phyloP scores from a whole-genome alignment of 768 basidiomycete species.

The Leccinellum albellum region DNA sequence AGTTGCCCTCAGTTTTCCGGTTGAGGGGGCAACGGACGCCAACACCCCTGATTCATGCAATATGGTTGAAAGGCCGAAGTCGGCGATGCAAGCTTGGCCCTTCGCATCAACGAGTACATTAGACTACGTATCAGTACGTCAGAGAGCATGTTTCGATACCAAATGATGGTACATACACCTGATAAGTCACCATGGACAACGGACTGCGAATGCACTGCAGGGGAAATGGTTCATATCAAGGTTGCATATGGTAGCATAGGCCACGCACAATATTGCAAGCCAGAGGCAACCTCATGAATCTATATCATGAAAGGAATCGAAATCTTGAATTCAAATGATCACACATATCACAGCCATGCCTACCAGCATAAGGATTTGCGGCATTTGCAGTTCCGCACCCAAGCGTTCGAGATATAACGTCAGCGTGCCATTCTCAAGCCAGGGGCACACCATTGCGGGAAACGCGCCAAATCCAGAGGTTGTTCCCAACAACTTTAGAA shows the following conservation, averaged over 20 bases:
- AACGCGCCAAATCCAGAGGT: background rate
- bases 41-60: conserved; percentile 30
- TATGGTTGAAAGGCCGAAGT: background rate
- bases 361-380: background rate
- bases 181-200: background rate
- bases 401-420: background rate
- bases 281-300: background rate
- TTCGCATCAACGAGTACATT: background rate
- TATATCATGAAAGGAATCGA: background rate
- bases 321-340: background rate
- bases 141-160: background rate
- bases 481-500: background rate
- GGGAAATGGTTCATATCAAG: background rate
- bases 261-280: background rate
- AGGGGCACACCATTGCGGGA: background rate
- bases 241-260: no score
- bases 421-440: background rate
- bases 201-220: background rate
- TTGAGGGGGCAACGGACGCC: conserved; percentile 32
- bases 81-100: background rate
- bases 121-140: background rate
- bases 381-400: background rate
- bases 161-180: background rate
- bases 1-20: background rate
- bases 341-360: background rate